Evolutionary conservation across 177 flowering plant species (phyloP).

Genomic region (Vitis hybrid): DNA sequence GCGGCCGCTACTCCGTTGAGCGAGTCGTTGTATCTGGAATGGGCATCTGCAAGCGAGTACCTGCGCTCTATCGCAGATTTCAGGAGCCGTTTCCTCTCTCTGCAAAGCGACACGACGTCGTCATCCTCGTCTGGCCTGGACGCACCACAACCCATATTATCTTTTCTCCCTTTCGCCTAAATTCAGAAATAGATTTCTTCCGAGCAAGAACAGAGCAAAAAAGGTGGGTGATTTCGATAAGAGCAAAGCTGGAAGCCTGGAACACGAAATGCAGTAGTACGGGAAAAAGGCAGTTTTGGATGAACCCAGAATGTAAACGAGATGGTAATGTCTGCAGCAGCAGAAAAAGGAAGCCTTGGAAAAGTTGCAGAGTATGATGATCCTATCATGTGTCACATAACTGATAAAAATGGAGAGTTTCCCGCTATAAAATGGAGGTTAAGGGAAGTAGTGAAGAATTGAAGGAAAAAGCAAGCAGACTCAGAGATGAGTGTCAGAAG

Average conservation of each 20-base stretch:
- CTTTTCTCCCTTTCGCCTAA: background rate
- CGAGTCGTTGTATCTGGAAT: conserved; percentile 51
- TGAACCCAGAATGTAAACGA: no score
- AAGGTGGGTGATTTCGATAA: background rate
- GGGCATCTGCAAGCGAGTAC: conserved; percentile 56
- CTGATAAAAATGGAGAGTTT: background rate
- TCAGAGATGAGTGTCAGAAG: conserved; percentile 3
- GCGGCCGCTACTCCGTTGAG: conserved; percentile 56
- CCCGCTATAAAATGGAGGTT: background rate
- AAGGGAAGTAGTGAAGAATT: background rate
- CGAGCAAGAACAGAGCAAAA: background rate
- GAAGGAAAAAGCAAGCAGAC: background rate
- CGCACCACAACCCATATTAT: conserved; percentile 44
- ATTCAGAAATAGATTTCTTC: background rate
- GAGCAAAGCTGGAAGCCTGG: background rate
- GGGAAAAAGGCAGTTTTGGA: no score
- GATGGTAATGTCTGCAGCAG: no score
- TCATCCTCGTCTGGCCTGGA: conserved; percentile 51
- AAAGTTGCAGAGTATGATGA: conserved; percentile 10
- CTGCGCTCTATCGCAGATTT: conserved; percentile 57
- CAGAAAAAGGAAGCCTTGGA: conserved; percentile 15
- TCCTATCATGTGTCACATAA: background rate
- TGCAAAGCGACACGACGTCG: conserved; percentile 54
- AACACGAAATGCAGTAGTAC: no score
- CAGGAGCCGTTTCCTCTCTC: conserved; percentile 52